Evolutionary conservation across 257 asterid species (phyloP).

Genomic region (Echium plantagineum): DNA sequence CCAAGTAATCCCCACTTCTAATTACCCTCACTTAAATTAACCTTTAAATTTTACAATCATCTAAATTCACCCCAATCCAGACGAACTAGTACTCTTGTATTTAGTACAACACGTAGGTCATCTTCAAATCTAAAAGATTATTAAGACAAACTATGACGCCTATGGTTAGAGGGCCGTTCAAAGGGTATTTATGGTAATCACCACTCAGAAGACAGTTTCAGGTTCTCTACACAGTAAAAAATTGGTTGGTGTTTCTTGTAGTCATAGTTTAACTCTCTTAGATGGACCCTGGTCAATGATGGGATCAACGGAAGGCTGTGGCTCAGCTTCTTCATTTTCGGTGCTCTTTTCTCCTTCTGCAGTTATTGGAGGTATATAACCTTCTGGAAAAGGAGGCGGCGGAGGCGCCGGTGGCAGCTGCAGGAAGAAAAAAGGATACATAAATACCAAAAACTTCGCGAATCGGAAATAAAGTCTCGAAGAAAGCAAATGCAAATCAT

Average conservation of each 20-base stretch:
- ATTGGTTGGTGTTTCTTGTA: neutral
- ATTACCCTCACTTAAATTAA: too few relatives aligned
- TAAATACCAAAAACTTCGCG: neutral
- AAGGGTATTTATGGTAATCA: too few relatives aligned
- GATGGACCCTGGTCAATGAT: constrained; percentile 92
- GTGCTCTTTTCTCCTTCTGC: constrained; percentile 56
- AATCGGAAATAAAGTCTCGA: neutral
- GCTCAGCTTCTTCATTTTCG: constrained; percentile 49
- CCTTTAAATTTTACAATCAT: too few relatives aligned
- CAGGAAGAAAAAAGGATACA: constrained; percentile 1
- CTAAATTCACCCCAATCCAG: too few relatives aligned
- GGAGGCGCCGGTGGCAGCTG: constrained; percentile 86
- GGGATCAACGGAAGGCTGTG: constrained; percentile 48
- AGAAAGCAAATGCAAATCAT: neutral
- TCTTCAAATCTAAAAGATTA: too few relatives aligned
- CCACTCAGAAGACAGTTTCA: too few relatives aligned
- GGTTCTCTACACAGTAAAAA: neutral
- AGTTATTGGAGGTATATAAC: constrained; percentile 50
- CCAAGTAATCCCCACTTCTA: too few relatives aligned
- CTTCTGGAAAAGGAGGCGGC: constrained; percentile 84
- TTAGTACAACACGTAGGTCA: too few relatives aligned
- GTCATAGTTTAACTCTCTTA: constrained; percentile 62
- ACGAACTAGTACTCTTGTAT: too few relatives aligned
- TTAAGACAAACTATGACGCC: too few relatives aligned
- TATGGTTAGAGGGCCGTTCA: too few relatives aligned